A percentile compares a stretch with the other conserved stretches of the same genome.
Evolutionary conservation across 257 asterid species (phyloP).

Genomic region (Linaria vulgaris): DNA sequence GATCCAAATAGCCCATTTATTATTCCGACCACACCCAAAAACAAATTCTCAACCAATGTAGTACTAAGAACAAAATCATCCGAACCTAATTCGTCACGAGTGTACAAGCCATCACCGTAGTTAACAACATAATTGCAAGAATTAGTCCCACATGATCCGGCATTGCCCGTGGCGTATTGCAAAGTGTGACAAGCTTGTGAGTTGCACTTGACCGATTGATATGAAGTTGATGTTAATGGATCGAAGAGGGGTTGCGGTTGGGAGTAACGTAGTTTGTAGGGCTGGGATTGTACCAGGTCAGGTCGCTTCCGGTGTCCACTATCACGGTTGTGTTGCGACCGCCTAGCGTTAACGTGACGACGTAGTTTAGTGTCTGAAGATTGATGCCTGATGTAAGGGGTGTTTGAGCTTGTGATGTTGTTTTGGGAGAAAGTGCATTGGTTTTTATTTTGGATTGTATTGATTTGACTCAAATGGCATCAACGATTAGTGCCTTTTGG

Average conservation of each 20-base stretch:
- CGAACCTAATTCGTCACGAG: slow-evolving; percentile 63
- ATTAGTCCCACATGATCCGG: slow-evolving; percentile 44
- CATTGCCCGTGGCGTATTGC: slow-evolving; percentile 56
- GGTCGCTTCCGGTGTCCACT: slow-evolving; percentile 84
- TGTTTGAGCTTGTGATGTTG: slow-evolving; percentile 39
- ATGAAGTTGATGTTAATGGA: slow-evolving; percentile 60
- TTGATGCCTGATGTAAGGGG: slow-evolving; percentile 63
- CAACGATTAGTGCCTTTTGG: slow-evolving; percentile 34
- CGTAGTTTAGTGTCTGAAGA: slow-evolving; percentile 80
- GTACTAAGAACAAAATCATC: slow-evolving; percentile 57
- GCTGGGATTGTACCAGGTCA: slow-evolving; percentile 91
- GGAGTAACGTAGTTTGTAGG: slow-evolving; percentile 64
- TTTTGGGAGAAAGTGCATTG: slow-evolving; percentile 26
- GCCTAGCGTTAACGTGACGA: slow-evolving; percentile 60
- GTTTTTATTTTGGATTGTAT: slow-evolving; percentile 55
- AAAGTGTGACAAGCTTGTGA: slow-evolving; percentile 62
- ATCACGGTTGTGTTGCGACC: slow-evolving; percentile 61
- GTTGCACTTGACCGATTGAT: slow-evolving; percentile 52
- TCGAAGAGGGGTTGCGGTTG: slow-evolving; percentile 81
- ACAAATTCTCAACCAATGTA: slow-evolving; percentile 42
- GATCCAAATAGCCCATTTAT: slow-evolving; percentile 76
- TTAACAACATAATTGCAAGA: slow-evolving; percentile 58
- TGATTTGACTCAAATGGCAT: slow-evolving; percentile 50
- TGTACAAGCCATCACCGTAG: slow-evolving; percentile 88
- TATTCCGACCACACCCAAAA: slow-evolving; percentile 76